Base-by-base conservation (phyloP, 345 rosid species). In the Physaria fendleri region DNA sequence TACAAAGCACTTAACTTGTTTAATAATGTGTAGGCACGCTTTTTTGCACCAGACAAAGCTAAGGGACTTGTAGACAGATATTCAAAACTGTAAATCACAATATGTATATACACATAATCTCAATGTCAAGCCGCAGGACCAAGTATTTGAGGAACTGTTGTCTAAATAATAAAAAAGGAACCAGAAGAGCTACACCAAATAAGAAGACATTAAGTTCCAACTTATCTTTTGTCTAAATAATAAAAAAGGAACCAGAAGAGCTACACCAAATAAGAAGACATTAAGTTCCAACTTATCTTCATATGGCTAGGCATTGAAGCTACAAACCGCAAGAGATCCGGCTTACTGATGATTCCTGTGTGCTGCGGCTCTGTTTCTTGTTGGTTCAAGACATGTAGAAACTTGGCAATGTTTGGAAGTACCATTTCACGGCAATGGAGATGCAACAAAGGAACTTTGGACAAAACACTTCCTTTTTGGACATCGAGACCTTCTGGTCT, bases 131-230 rank as follows among this genome's bases (percentile, higher is more conserved):
- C 24, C 3, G 8, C 25, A 29, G 16, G 16, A 29, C 15, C 14
- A 27, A 15, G 37, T 22, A 11, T 6, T 50, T 23, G 17, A 58
- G 28, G 22, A 38, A 38, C 37, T 48, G 59, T 32, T 6, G 8
- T 39, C 22, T 11, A 15, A 13, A 14, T 3, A 14, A 41, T 25
- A 39, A 48, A 29, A n/a, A 69, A 35, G 33, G 16, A 32, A 51
- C 14, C n/a, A 37, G 21, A 38, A 29, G 8, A 54, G 67, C 68
- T 68, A 87, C 34, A 91, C 86, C 60, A 91, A 72, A 76, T 77
- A 91, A 43, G 96, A 91, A 15, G 96, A 91, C 96, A 87, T 90
- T 37, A 88, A 69, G 67, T 91, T 87, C 96, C 98, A 91, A 69
- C 98, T 87, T 27, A 87, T 87, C 80, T 81, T 85, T n/a, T n/a